A percentile compares a stretch with the other conserved stretches of the same genome.
phyloP scores from a whole-genome alignment of 2,329 filamentous ascomycete species.

The Metarhizium humberi region DNA sequence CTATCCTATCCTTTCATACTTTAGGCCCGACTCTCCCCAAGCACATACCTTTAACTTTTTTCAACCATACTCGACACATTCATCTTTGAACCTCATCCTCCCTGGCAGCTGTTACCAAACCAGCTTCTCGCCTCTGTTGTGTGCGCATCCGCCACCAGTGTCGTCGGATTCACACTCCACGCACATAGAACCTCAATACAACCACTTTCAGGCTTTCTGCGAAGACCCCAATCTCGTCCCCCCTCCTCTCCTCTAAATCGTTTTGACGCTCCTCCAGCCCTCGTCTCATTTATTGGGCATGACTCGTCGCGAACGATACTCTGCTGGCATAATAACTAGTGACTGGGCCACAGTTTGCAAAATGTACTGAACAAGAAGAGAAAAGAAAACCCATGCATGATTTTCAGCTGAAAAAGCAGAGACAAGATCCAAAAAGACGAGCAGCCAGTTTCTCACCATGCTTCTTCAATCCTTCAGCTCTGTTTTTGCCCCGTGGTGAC shows the following conservation, averaged over 20 bases:
- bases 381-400: not conserved
- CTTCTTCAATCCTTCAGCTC: not conserved
- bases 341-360: constrained; percentile 7
- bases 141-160: not conserved
- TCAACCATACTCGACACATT: too few relatives aligned
- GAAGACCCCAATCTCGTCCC: not conserved
- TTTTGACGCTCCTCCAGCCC: not conserved
- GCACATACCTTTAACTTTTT: too few relatives aligned
- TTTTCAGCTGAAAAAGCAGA: not conserved
- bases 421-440: constrained; percentile 1
- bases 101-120: not conserved
- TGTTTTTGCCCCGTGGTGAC: not conserved
- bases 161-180: not conserved
- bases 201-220: not conserved
- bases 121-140: not conserved
- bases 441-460: not conserved
- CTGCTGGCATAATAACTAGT: constrained; percentile 6
- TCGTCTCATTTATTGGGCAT: constrained; percentile 4
- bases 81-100: too few relatives aligned
- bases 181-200: not conserved
- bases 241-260: not conserved
- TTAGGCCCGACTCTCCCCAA: too few relatives aligned
- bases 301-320: constrained; percentile 8
- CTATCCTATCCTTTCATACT: too few relatives aligned
- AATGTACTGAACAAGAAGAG: constrained; percentile 2